Evolutionary conservation across 179 eudicot genomes (phyloP).

Genomic region (Beta corolliflora): DNA sequence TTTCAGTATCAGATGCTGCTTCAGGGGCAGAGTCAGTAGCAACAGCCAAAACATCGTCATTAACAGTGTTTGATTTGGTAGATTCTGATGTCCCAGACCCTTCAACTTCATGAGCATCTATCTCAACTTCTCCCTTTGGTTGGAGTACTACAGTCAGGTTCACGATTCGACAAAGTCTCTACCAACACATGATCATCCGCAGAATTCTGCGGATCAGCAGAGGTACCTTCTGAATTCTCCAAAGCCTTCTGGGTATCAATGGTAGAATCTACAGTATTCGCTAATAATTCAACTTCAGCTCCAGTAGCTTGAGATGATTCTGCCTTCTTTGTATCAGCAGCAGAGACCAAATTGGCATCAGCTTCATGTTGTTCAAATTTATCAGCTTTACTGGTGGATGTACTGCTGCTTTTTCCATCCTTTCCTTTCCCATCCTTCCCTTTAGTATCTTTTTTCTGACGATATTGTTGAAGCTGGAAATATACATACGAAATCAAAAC

Average conservation of each 20-base stretch:
- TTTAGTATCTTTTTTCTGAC: constrained; percentile 69
- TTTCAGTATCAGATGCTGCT: constrained; percentile 17
- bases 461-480: constrained; percentile 84
- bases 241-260: constrained; percentile 23
- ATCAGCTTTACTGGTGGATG: constrained; percentile 46
- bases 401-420: constrained; percentile 39
- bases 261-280: constrained; percentile 27
- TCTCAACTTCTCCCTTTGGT: constrained; percentile 18
- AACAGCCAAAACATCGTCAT: constrained; percentile 20
- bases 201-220: constrained; percentile 22
- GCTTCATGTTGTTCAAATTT: constrained; percentile 41
- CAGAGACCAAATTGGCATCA: constrained; percentile 31
- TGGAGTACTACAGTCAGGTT: constrained; percentile 13
- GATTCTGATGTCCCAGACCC: constrained; percentile 20
- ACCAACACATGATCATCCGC: constrained; percentile 29
- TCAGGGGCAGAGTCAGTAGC: constrained; percentile 31
- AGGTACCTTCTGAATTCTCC: constrained; percentile 26
- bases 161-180: constrained; percentile 17
- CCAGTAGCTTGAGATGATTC: constrained; percentile 39
- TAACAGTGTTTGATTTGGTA: constrained; percentile 24
- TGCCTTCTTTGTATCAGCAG: constrained; percentile 26
- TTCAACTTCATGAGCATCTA: constrained; percentile 23
- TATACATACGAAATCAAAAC: constrained; percentile 19
- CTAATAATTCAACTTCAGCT: constrained; percentile 28
- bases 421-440: constrained; percentile 55